Conservation (phyloP, 2,329 filamentous ascomycete genomes). For the Aspergillus ustus region DNA sequence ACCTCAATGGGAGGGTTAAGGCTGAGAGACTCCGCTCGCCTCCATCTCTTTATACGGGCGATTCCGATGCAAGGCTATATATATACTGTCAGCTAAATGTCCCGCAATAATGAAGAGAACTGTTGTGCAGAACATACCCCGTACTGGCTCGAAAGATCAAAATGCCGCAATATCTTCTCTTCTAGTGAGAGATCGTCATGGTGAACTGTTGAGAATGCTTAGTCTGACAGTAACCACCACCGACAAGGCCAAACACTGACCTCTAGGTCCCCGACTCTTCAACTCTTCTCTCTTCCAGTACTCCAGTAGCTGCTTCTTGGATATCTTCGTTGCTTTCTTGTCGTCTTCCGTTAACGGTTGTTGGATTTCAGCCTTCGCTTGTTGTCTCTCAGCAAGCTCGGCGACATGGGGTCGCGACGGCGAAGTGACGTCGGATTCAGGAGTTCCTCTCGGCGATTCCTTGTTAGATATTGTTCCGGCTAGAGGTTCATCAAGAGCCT, state of each 20-base stretch:
- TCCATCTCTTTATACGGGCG: slow-evolving; percentile 80
- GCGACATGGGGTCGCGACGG: slow-evolving; percentile 38
- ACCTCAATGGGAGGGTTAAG: slow-evolving; percentile 91
- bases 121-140: slow-evolving; percentile 68
- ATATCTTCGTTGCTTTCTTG: slow-evolving; percentile 64
- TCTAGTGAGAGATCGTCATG: slow-evolving; percentile 71
- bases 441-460: slow-evolving; percentile 24
- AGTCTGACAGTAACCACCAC: not conserved
- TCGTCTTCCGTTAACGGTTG: slow-evolving; percentile 42
- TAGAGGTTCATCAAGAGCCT: slow-evolving; percentile 38
- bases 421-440: slow-evolving; percentile 33
- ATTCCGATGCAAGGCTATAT: slow-evolving; percentile 85
- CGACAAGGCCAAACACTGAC: slow-evolving; percentile 34
- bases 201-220: slow-evolving; percentile 61
- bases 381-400: slow-evolving; percentile 49
- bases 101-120: not conserved
- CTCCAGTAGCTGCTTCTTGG: slow-evolving; percentile 69
- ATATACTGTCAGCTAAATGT: slow-evolving; percentile 18
- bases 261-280: slow-evolving; percentile 66
- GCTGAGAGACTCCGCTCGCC: slow-evolving; percentile 78
- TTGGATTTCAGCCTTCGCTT: slow-evolving; percentile 51
- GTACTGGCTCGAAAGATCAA: slow-evolving; percentile 88
- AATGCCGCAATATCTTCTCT: slow-evolving; percentile 89
- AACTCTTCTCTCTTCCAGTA: slow-evolving; percentile 80
- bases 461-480: slow-evolving; percentile 41